Evolutionary conservation across 306 rosid genomes (phyloP).

Genomic region (Castanea sativa): DNA sequence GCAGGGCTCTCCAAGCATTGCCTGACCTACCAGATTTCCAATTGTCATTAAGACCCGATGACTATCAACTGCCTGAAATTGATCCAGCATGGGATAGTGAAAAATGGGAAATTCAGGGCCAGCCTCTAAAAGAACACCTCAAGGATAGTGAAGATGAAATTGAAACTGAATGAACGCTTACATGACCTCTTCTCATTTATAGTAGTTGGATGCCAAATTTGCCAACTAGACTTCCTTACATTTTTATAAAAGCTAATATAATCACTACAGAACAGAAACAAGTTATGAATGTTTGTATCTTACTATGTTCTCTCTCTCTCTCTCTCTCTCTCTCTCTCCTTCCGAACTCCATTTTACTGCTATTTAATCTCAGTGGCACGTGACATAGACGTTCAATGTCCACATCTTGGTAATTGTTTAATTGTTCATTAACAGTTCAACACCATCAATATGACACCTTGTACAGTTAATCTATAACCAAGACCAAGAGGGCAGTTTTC

Average conservation of each 20-base stretch:
- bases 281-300: background rate
- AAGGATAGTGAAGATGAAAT: slow-evolving; percentile 61
- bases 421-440: background rate
- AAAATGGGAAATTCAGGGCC: slow-evolving; percentile 57
- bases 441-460: background rate
- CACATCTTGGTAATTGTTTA: background rate
- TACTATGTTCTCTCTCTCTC: background rate
- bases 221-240: background rate
- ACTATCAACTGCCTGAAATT: slow-evolving; percentile 63
- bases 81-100: slow-evolving; percentile 70
- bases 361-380: background rate
- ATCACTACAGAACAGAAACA: background rate
- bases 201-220: slow-evolving; percentile 13
- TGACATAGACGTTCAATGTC: background rate
- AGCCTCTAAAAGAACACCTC: slow-evolving; percentile 72
- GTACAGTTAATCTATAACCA: background rate
- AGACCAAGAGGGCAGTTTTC: no score
- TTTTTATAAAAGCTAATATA: slow-evolving; percentile 7
- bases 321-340: background rate
- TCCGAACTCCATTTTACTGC: background rate
- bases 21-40: slow-evolving; percentile 94
- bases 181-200: slow-evolving; percentile 15
- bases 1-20: slow-evolving; percentile 74
- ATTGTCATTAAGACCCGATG: slow-evolving; percentile 81
- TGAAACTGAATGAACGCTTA: slow-evolving; percentile 31